These are phyloP conservation scores for Colletotrichum sp. DNA, from an alignment of 2,329 filamentous ascomycete genomes.

Conservation along the genomic window DNA sequence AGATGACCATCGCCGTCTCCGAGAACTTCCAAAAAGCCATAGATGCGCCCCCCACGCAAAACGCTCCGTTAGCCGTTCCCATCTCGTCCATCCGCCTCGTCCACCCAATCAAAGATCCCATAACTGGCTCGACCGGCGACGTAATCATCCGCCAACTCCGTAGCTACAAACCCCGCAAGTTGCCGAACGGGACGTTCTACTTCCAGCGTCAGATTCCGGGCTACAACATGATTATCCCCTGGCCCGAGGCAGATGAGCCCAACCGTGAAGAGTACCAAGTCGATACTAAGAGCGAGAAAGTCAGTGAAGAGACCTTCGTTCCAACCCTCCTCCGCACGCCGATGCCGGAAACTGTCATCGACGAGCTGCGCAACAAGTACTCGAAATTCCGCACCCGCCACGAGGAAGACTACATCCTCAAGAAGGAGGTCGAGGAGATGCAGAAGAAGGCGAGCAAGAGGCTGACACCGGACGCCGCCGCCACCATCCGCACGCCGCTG, in stretches of 20 bases:
- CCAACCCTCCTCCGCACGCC: conserved; percentile 80
- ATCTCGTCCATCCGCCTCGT: conserved; percentile 82
- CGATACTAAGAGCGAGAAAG: conserved; percentile 79
- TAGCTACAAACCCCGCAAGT: conserved; percentile 47
- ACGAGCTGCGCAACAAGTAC: conserved; percentile 87
- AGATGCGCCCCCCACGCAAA: conserved; percentile 45
- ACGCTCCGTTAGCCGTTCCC: conserved; percentile 64
- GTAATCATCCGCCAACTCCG: conserved; percentile 76
- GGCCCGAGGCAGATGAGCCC: conserved; percentile 62
- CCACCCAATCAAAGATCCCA: conserved; percentile 71
- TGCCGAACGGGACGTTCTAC: conserved; percentile 47
- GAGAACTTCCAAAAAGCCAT: conserved; percentile 41
- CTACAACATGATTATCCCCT: conserved; percentile 76
- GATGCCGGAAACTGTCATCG: conserved; percentile 78
- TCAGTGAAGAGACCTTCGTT: conserved; percentile 76
- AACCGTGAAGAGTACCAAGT: conserved; percentile 56
- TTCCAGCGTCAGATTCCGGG: conserved; percentile 69
- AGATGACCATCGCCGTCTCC: conserved; percentile 43
- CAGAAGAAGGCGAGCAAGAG: conserved; percentile 60
- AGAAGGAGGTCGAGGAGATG: conserved; percentile 65
- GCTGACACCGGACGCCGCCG: conserved; percentile 52
- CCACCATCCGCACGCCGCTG: conserved; percentile 58
- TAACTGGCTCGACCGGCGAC: conserved; percentile 71
- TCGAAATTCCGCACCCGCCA: conserved; percentile 83
- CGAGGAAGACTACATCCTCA: conserved; percentile 72